Evolutionary conservation across 148 eudicot species (phyloP).

Genomic region (Cornus suecica): DNA sequence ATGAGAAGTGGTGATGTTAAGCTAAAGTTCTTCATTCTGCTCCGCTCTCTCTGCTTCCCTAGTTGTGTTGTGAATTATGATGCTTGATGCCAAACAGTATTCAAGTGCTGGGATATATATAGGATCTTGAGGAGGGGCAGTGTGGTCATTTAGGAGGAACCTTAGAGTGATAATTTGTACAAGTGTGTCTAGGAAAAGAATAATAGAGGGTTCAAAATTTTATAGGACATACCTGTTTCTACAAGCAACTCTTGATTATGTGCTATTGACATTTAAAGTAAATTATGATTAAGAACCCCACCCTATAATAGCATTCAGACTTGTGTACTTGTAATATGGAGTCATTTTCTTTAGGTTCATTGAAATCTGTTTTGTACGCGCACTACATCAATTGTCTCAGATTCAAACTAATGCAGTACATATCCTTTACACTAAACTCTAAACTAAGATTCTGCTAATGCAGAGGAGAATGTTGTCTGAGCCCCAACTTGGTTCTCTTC

Average conservation of each 20-base stretch:
- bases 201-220: neutral
- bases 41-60: neutral
- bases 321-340: no score
- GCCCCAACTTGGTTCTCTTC: no score
- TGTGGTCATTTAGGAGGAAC: neutral
- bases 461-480: no score
- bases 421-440: no score
- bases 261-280: neutral
- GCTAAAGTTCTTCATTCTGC: neutral
- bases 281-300: neutral
- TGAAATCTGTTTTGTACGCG: neutral
- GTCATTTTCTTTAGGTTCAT: neutral
- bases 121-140: neutral
- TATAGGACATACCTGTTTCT: neutral
- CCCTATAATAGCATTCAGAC: neutral
- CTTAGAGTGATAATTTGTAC: neutral
- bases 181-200: neutral
- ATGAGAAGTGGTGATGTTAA: no score
- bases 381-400: no score
- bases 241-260: neutral
- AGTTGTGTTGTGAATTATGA: neutral
- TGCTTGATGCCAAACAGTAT: neutral
- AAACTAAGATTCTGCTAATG: no score
- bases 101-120: neutral
- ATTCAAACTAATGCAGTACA: no score